A percentile compares a stretch with the other conserved stretches of the same genome.
Evolutionary conservation across 495 filamentous ascomycete species (phyloP).

Genomic region (Lasiosphaeria miniovina): DNA sequence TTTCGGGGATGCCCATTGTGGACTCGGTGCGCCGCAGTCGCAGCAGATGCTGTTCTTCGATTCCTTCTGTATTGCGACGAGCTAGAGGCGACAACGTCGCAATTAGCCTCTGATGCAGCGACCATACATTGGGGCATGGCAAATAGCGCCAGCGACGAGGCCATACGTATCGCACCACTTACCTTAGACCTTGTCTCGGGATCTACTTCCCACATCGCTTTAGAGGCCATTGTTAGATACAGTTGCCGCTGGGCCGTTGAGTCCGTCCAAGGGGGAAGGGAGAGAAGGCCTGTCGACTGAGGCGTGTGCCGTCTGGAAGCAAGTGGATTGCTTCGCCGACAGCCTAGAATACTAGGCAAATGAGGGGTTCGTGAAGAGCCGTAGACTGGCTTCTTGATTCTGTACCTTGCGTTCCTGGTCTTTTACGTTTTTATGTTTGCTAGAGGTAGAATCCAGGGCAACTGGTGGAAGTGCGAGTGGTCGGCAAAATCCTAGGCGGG

Average conservation of each 20-base stretch:
- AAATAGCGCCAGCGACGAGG: background rate
- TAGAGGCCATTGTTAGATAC: slow-evolving; percentile 41
- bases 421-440: too few relatives aligned
- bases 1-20: slow-evolving; percentile 83
- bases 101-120: background rate
- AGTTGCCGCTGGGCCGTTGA: slow-evolving; percentile 15
- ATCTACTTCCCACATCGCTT: slow-evolving; percentile 94
- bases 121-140: background rate
- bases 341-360: background rate
- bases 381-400: too few relatives aligned
- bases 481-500: too few relatives aligned
- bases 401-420: too few relatives aligned
- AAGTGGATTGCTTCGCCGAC: background rate
- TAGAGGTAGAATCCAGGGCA: too few relatives aligned
- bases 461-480: too few relatives aligned
- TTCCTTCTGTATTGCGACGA: slow-evolving; percentile 82
- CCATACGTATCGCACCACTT: slow-evolving; percentile 13
- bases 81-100: slow-evolving; percentile 44
- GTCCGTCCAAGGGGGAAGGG: background rate
- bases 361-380: slow-evolving; percentile 1
- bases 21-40: slow-evolving; percentile 90
- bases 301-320: slow-evolving; percentile 2
- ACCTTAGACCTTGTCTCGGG: slow-evolving; percentile 93
- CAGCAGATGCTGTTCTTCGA: slow-evolving; percentile 84
- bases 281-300: background rate